Evolutionary conservation across 768 basidiomycete genomes (phyloP).

Genomic region (Panaeolus cyanescens): DNA sequence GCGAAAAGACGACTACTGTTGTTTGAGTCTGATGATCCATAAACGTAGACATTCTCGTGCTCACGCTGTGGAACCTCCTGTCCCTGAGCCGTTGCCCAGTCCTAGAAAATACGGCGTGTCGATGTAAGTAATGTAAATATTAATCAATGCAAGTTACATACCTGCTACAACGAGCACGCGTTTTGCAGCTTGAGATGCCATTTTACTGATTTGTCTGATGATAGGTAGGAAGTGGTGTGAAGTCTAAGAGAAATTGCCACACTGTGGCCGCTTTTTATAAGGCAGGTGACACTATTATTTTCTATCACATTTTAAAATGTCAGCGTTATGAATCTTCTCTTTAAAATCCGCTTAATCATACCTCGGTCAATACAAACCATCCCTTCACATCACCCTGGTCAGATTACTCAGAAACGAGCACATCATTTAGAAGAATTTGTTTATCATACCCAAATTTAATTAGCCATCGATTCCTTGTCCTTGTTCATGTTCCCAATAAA

Average conservation of each 20-base stretch:
- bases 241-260: background rate
- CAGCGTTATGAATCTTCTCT: no score
- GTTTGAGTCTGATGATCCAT: no score
- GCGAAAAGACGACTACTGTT: background rate
- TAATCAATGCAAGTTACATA: conserved; percentile 19
- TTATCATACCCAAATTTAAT: no score
- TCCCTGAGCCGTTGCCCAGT: conserved; percentile 37
- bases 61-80: background rate
- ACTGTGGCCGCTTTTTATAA: background rate
- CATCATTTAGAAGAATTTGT: no score
- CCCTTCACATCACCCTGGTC: no score
- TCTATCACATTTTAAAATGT: no score
- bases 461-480: no score
- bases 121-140: background rate
- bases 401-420: no score
- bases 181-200: conserved; percentile 36
- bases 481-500: no score
- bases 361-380: no score
- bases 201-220: conserved; percentile 5
- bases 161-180: conserved; percentile 65
- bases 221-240: background rate
- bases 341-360: no score
- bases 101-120: conserved; percentile 23
- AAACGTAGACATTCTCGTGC: background rate
- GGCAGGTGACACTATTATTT: no score